Percentiles rank a stretch among this genome's conserved stretches.
phyloP scores from a whole-genome alignment of 306 rosid species.

The Castanea sativa region DNA sequence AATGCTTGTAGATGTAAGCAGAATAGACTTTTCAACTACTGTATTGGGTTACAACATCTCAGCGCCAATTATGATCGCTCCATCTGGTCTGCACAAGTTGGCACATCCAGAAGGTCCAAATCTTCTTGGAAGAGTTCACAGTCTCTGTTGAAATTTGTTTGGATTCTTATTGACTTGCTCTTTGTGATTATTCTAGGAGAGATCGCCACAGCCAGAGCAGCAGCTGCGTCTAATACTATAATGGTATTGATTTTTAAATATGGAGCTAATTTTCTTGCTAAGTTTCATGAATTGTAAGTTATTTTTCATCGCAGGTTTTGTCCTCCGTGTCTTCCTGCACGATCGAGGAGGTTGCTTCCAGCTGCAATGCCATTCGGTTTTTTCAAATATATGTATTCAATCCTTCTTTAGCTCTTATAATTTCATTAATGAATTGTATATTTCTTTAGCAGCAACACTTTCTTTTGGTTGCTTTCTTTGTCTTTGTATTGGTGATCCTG shows the following conservation, averaged over 20 bases:
- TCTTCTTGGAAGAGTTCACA: not conserved
- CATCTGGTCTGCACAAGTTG: slow-evolving; percentile 46
- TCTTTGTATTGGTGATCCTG: not conserved
- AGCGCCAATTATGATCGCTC: slow-evolving; percentile 57
- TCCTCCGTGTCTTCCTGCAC: slow-evolving; percentile 48
- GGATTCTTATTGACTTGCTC: not conserved
- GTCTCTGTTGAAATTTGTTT: slow-evolving; percentile 3
- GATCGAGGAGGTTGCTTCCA: slow-evolving; percentile 61
- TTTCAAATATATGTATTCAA: slow-evolving; percentile 56
- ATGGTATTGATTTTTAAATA: slow-evolving; percentile 38
- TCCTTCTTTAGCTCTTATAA: slow-evolving; percentile 1
- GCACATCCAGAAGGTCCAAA: slow-evolving; percentile 59
- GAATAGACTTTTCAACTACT: slow-evolving; percentile 48
- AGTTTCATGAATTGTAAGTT: not conserved
- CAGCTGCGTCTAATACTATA: slow-evolving; percentile 58
- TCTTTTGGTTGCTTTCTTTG: not conserved
- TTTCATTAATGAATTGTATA: not conserved
- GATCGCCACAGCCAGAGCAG: slow-evolving; percentile 67
- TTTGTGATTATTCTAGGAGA: slow-evolving; percentile 41
- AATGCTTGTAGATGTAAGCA: slow-evolving; percentile 63
- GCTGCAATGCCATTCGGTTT: slow-evolving; percentile 68
- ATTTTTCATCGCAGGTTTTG: slow-evolving; percentile 31
- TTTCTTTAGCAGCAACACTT: not conserved
- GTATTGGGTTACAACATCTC: slow-evolving; percentile 45
- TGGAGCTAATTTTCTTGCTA: not conserved